Base-by-base conservation (phyloP, 1,284 basidiomycete genomes). In the Sporisorium reilianum region DNA sequence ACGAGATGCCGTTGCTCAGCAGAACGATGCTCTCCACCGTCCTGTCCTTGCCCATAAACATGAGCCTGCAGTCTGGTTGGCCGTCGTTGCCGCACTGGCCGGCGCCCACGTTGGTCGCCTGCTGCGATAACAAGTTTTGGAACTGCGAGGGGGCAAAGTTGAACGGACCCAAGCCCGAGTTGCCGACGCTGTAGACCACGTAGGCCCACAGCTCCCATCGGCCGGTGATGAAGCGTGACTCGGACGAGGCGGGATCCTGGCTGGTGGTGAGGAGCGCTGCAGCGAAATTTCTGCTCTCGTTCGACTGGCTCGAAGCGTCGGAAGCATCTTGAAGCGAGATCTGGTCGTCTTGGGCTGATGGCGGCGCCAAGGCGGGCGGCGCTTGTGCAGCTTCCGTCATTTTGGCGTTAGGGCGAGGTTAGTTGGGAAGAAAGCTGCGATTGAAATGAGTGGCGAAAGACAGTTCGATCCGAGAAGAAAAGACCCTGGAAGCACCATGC, bases 141-240 rank as follows among this genome's bases (percentile, higher is more conserved):
- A 91, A 91, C 77, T 91, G 90, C 11, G 89, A 90, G 2, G 90
- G 91, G 7, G 90, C 91, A 85, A 90, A 91, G 78, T 91, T 91
- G 87, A 92, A 92, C 10, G 64, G 69, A 0, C 64, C 63, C 7
- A 80, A 85, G 1, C 91, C 91, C 50, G 89, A 91, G 75, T 92
- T 92, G 40, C 91, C 91, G 86, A 91, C 85, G 76, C 91, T 92
- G 77, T 90, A 92, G 51, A 90, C 76, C 84, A 91, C 91, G 82
- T 90, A 91, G 1, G 90, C 87, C 90, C 90, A 91, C 18, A 91
- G 87, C 52, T 78, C 75, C n/a, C 20, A 22, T 5, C 63, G 63
- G 14, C 45, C 28, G 11, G 59, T 63, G 32, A 36, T 25, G 53
- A 61, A 71, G 16, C 63, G 62, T 4, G 57, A 30, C 18, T 71